Conservation (phyloP, 495 filamentous ascomycete species). For the Penicillium crystallinum region DNA sequence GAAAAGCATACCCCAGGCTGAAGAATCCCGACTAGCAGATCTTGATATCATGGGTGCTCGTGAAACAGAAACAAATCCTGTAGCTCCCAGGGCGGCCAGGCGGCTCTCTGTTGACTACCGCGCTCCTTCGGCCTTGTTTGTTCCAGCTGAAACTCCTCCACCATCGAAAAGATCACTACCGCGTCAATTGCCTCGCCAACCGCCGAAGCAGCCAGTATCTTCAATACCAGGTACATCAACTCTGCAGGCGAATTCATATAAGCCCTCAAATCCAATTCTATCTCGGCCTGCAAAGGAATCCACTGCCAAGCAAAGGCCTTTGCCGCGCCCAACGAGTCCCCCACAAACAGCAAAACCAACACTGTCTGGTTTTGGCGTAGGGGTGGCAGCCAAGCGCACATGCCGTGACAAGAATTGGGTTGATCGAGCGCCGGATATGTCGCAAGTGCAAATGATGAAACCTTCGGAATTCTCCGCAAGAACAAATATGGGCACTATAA, state of each 20-base stretch:
- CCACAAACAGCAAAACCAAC: not conserved
- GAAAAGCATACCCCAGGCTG: not conserved
- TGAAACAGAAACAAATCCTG: not conserved
- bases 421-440: constrained; percentile 43
- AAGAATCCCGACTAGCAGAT: not conserved
- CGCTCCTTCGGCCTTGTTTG: not conserved
- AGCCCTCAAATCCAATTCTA: not conserved
- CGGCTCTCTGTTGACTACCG: not conserved
- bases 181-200: not conserved
- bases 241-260: not conserved
- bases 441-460: constrained; percentile 33
- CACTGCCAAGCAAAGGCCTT: not conserved
- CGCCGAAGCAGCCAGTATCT: not conserved
- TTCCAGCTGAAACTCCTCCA: not conserved
- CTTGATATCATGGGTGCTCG: not conserved
- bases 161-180: not conserved
- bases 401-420: constrained; percentile 2
- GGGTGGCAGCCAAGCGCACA: not conserved
- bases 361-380: not conserved
- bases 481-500: constrained; percentile 1
- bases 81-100: not conserved
- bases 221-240: not conserved
- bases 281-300: not conserved
- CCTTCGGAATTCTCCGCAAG: constrained; percentile 27
- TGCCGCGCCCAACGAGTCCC: not conserved